Base-by-base conservation (phyloP, 2,329 filamentous ascomycete genomes). In the Kalaharituber pfeilii region DNA sequence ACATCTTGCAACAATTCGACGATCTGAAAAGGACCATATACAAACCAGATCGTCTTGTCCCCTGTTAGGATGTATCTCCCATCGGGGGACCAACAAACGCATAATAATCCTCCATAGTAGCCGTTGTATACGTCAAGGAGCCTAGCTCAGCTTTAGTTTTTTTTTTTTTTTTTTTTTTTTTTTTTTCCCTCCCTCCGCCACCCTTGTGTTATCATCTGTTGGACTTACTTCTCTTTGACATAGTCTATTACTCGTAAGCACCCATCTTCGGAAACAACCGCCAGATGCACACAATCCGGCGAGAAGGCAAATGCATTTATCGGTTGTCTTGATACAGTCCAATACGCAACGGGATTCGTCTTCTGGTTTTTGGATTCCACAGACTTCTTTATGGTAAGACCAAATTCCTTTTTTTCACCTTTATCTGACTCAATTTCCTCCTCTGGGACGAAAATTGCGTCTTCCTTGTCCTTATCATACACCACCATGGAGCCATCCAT, bases 381-480 rank as follows among this genome's bases (percentile, higher is more conserved):
- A 1, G 89, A 96, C 67, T 96, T 96, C 63, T 82, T 77, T 54
- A 98, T 62, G 72, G 60, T 69, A 47, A 69, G 67, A 57, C 53
- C 28, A 59, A 51, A 27, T 36, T 52, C 56, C 58, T 64, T 54
- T 54, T 65, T 51, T 52, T 57, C 53, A 58, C 62, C 57, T 57
- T 66, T 59, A 57, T 66, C 63, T 54, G 62, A 56, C 58, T 65
- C 51, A 56, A 62, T 8, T 60, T 62, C 15, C 13, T 70, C 68
- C 65, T 94, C 86, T 0, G 83, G 75, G 2, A 78, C 74, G 64
- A 94, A 91, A 1, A 80, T 74, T 0, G 81, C 80, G 66, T 95
- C 88, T 60, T 95, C 88, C 66, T 91, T 94, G 65, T 95, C 88
- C 69, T 96, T 98, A 69, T 98, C 91, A 63, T 96, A 98, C 1